Conservation (phyloP, 75 land plant genomes). For the Cupressus sempervirens region DNA sequence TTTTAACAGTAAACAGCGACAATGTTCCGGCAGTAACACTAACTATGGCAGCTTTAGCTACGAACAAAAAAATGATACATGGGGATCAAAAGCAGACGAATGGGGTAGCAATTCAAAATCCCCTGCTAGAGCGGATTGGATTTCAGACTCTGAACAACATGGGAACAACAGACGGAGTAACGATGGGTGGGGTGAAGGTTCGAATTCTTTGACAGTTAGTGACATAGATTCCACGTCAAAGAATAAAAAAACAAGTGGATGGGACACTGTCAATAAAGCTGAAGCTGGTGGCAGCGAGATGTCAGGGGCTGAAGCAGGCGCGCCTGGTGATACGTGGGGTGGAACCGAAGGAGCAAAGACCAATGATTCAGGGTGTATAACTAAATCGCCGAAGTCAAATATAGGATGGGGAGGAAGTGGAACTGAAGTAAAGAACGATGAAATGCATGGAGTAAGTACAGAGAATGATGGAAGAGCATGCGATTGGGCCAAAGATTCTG, state of each 20-base stretch:
- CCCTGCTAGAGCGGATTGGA: slow-evolving; percentile 32
- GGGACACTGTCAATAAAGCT: not conserved
- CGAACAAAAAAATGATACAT: not conserved
- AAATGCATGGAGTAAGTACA: not conserved
- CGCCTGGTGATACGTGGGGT: not conserved
- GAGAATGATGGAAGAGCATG: not conserved
- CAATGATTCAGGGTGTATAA: not conserved
- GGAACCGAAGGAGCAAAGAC: not conserved
- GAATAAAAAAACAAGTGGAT: not conserved
- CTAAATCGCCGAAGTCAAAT: not conserved
- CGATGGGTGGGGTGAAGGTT: not conserved
- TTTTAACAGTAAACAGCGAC: slow-evolving; percentile 23
- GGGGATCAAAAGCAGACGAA: slow-evolving; percentile 21
- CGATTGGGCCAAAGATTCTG: not conserved
- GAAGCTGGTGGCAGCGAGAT: not conserved
- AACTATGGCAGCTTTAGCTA: slow-evolving; percentile 14
- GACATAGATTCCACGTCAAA: not conserved
- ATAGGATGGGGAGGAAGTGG: not conserved
- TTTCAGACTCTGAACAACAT: slow-evolving; percentile 32
- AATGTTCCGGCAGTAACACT: slow-evolving; percentile 11
- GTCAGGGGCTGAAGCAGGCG: not conserved
- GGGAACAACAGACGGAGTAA: not conserved
- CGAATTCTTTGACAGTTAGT: not conserved
- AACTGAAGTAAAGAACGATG: not conserved
- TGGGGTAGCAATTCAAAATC: slow-evolving; percentile 35